Conservation (phyloP, 495 filamentous ascomycete species). For the Copromyces sp. region DNA sequence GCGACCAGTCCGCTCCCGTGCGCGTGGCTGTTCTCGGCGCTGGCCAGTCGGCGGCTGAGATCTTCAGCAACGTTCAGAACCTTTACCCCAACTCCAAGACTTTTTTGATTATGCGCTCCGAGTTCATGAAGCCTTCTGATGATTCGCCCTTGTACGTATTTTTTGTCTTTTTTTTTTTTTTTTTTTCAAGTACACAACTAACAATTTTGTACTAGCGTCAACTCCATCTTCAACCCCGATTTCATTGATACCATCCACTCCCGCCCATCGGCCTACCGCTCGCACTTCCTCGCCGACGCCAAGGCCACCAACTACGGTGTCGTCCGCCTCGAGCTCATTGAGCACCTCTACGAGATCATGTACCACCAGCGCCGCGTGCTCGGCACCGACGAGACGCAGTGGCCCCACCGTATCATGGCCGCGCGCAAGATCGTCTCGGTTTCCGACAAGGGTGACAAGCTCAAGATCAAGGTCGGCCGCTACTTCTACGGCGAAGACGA, state of each 20-base stretch:
- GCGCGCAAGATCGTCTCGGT: conserved; percentile 51
- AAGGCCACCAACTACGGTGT: conserved; percentile 88
- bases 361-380: conserved; percentile 69
- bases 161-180: background rate
- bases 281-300: conserved; percentile 51
- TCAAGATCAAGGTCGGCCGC: conserved; percentile 33
- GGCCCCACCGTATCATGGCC: conserved; percentile 70
- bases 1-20: conserved; percentile 46
- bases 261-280: conserved; percentile 50
- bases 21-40: conserved; percentile 76
- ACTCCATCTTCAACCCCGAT: conserved; percentile 88
- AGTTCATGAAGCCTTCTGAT: conserved; percentile 80
- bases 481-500: conserved; percentile 25
- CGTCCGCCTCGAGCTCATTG: conserved; percentile 76
- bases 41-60: conserved; percentile 91
- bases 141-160: conserved; percentile 82
- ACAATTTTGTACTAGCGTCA: conserved; percentile 52
- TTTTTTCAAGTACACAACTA: background rate
- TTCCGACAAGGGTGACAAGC: conserved; percentile 33
- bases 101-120: conserved; percentile 62
- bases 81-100: conserved; percentile 74
- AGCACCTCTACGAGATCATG: conserved; percentile 72
- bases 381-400: conserved; percentile 56
- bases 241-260: conserved; percentile 65
- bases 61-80: conserved; percentile 80